phyloP scores from a whole-genome alignment of 2,329 filamentous ascomycete genomes.

The Hypoxylon sp. region DNA sequence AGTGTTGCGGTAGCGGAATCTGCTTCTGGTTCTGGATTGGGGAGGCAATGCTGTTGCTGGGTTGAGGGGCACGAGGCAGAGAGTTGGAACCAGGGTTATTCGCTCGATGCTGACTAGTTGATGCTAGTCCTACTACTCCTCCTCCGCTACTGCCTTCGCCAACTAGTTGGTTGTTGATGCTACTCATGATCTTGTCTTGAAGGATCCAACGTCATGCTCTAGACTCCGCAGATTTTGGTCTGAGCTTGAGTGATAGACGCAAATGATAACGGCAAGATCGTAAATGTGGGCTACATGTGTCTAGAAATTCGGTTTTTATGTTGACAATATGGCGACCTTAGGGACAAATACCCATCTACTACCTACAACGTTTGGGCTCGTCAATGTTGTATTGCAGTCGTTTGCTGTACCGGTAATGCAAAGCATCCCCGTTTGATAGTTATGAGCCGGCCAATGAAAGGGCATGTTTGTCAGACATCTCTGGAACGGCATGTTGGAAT shows the following conservation, averaged over 20 bases:
- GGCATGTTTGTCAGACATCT: conserved; percentile 23
- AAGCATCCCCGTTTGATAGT: conserved; percentile 26
- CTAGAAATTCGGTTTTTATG: conserved; percentile 10
- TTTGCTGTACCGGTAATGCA: conserved; percentile 31
- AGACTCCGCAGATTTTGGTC: not conserved
- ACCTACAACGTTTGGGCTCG: conserved; percentile 21
- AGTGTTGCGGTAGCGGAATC: conserved; percentile 56
- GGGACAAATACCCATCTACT: not conserved
- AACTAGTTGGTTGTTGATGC: conserved; percentile 1
- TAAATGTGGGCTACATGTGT: conserved; percentile 7
- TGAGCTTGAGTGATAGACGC: not conserved
- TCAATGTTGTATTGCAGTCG: conserved; percentile 5
- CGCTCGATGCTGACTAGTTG: conserved; percentile 13
- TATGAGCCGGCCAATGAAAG: conserved; percentile 16
- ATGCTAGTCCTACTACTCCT: not conserved
- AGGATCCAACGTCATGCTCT: not conserved
- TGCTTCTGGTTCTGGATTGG: conserved; percentile 5
- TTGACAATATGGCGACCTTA: not conserved
- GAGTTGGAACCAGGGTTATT: conserved; percentile 1
- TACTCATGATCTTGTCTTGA: not conserved
- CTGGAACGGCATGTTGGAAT: conserved; percentile 6
- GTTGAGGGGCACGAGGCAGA: not conserved
- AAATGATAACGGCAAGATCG: not conserved
- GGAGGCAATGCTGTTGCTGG: not conserved
- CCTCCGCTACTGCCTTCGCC: not conserved